Evolutionary conservation across 2,329 filamentous ascomycete genomes (phyloP).

Genomic region (Penicillium sp.): DNA sequence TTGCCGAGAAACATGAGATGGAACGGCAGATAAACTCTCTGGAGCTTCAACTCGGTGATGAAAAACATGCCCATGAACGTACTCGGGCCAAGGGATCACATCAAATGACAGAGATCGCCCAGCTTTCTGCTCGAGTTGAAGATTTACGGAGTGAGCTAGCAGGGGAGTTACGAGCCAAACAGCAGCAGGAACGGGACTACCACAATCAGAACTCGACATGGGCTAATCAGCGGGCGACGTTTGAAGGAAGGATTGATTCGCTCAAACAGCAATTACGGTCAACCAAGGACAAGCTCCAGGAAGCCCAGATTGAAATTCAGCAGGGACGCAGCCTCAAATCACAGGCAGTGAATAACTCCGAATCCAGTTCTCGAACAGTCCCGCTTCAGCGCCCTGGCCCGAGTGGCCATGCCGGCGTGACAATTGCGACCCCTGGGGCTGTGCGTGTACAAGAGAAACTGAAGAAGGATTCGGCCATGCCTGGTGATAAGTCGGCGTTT

Average conservation of each 20-base stretch:
- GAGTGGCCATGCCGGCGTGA: conserved; percentile 41
- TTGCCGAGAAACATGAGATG: conserved; percentile 75
- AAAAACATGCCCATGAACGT: conserved; percentile 67
- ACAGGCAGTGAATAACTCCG: conserved; percentile 25
- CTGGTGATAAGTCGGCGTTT: conserved; percentile 86
- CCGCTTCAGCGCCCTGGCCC: conserved; percentile 25
- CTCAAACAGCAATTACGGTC: conserved; percentile 67
- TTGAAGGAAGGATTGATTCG: conserved; percentile 69
- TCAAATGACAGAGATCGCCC: conserved; percentile 40
- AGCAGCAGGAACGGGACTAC: conserved; percentile 47
- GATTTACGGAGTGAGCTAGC: conserved; percentile 51
- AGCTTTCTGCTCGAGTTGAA: conserved; percentile 44
- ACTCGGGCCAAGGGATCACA: conserved; percentile 43
- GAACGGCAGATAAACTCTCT: conserved; percentile 73
- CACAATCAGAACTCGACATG: conserved; percentile 60
- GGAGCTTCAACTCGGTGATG: conserved; percentile 78
- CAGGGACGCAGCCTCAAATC: conserved; percentile 39
- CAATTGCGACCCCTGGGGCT: conserved; percentile 53
- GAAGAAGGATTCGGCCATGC: conserved; percentile 55
- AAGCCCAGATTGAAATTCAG: conserved; percentile 53
- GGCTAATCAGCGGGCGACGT: conserved; percentile 59
- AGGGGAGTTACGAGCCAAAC: conserved; percentile 50
- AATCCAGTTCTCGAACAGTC: conserved; percentile 43
- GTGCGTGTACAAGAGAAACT: conserved; percentile 54
- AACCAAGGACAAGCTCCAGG: conserved; percentile 70